Evolutionary conservation across 1,139 yeast species (phyloP), one percentile per base, ranked within the genome.

Genomic region (Geotrichum aggregatum): DNA sequence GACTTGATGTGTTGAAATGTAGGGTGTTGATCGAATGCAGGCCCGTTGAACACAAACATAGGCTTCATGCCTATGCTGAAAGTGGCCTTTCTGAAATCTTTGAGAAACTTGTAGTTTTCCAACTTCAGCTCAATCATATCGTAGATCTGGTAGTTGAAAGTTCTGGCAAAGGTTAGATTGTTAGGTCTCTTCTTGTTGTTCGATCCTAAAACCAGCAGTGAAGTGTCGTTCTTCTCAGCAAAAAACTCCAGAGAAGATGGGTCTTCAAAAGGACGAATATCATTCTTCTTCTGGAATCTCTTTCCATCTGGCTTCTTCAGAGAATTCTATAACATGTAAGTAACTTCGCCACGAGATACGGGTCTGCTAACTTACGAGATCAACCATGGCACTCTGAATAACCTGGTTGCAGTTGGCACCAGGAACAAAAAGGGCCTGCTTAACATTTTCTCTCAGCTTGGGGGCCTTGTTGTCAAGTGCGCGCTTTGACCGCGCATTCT

Each of bases 401-500:
- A 86, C 71, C 69, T 87, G 83, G 69, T 80, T 87, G 49, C 92
- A 76, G 35, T 89, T 84, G 51, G 87, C 74, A 3, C 98, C 98
- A 21, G 97, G 96, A 44, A 92, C 83, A 65, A 92, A 92, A 55
- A 92, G 76, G 0, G 97, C 98, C 52, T 82, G 79, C 72, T 94
- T 94, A 59, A 86, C 82, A 69, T 92, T 91, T 69, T 92, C 99
- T 13, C 84, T 85, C 50, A 88, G 71, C 72, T 89, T 92, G 54
- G 98, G 83, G 65, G 88, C 96, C 62, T 81, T 84, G 64, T 86
- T 85, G 57, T 91, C 96, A 61, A 91, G 69, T 13, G 96, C 98
- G 69, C 99, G 82, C 75, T 94, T 94, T 52, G 97, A 81, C 67
- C 98, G 88, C 54, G 97, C 97, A 66, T 85, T 92, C 73, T 89